Conservation (phyloP, 148 eudicot genomes). For the Camellia japonica region DNA sequence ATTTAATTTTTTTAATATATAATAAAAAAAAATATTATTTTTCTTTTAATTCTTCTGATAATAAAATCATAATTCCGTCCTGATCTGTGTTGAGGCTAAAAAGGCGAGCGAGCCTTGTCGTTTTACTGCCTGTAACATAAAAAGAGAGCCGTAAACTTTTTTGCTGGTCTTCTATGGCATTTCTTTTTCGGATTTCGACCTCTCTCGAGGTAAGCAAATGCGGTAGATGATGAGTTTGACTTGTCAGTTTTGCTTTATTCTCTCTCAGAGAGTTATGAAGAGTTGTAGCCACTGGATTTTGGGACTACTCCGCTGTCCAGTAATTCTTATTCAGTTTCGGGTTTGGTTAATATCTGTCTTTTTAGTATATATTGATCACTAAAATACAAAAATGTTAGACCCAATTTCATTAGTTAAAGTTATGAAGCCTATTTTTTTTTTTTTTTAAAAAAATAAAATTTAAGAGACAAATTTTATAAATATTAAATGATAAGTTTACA, state of each 20-base stretch:
- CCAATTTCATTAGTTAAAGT: too few species aligned
- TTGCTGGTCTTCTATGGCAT: not conserved
- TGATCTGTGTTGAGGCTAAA: not conserved
- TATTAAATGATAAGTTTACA: too few species aligned
- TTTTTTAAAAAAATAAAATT: too few species aligned
- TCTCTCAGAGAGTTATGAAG: not conserved
- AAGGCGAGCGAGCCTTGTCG: not conserved
- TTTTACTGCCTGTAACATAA: not conserved
- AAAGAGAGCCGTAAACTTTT: not conserved
- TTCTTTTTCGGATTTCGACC: not conserved
- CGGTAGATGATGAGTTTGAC: not conserved
- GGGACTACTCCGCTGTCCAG: not conserved
- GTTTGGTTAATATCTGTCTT: not conserved
- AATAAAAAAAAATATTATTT: too few species aligned
- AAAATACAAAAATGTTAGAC: not conserved
- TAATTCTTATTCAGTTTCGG: not conserved
- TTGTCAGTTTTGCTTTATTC: not conserved
- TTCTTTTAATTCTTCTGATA: too few species aligned
- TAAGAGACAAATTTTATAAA: too few species aligned
- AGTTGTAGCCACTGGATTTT: not conserved
- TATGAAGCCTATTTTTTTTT: too few species aligned
- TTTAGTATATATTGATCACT: not conserved
- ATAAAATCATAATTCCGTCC: too few species aligned
- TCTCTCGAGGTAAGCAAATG: not conserved
- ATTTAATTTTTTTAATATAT: too few species aligned